Evolutionary conservation across 2,329 filamentous ascomycete species (phyloP).

Genomic region (Trichoderma cornu-damae): DNA sequence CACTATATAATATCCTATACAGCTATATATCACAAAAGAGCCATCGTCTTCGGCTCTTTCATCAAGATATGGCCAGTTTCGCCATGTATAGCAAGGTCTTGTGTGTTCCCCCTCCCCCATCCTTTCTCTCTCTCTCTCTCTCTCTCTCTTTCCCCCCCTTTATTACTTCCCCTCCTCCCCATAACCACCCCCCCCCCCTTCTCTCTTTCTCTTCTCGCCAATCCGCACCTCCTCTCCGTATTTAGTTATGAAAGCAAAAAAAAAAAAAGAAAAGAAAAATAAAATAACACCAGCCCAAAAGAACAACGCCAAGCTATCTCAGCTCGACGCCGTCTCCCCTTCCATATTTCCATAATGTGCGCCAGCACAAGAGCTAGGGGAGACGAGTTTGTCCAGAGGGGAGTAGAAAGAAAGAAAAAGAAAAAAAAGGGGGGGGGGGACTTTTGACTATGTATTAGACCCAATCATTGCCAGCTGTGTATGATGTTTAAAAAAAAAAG

Average conservation of each 20-base stretch:
- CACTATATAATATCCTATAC: conserved; percentile 26
- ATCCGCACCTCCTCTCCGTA: neutral
- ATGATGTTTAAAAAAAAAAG: neutral
- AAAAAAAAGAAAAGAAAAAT: too few species aligned
- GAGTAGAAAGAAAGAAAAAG: neutral
- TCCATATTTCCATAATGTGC: neutral
- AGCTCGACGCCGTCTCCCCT: neutral
- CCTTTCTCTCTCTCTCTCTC: too few species aligned
- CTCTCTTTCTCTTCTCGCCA: neutral
- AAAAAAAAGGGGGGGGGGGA: neutral
- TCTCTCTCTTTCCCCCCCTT: neutral
- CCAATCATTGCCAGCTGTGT: conserved; percentile 10
- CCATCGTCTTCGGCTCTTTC: neutral
- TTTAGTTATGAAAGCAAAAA: too few species aligned
- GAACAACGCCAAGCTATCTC: neutral
- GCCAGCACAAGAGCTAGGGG: neutral
- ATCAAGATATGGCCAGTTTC: conserved; percentile 4
- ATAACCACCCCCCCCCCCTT: too few species aligned
- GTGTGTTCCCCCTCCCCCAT: neutral
- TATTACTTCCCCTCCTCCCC: neutral
- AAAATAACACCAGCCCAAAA: neutral
- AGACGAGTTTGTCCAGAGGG: neutral
- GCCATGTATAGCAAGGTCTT: conserved; percentile 10
- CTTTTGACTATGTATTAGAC: neutral
- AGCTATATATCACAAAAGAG: conserved; percentile 22